Percentiles rank a stretch among this genome's conserved stretches.
phyloP scores from a whole-genome alignment of 805 yeast genomes.

The Starmerella gropengiesseri region DNA sequence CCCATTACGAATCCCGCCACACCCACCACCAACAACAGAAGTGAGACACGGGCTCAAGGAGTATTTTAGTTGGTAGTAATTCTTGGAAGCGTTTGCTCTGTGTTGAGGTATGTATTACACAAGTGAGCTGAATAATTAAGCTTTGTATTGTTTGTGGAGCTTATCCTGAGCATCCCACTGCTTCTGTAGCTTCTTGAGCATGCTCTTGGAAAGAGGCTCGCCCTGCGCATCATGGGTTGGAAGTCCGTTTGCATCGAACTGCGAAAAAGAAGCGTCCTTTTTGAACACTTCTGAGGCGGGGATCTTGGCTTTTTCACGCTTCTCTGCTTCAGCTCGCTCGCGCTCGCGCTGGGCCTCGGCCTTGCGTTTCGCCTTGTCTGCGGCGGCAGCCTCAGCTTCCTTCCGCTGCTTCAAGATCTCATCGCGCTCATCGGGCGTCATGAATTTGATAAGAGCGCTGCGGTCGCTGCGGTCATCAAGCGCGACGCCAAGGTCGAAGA shows the following conservation, averaged over 20 bases:
- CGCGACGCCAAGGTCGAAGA: constrained; percentile 67
- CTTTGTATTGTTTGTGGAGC: constrained; percentile 54
- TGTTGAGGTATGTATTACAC: too few species aligned
- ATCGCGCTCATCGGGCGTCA: constrained; percentile 55
- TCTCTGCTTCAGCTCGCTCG: constrained; percentile 40
- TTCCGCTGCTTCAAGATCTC: constrained; percentile 49
- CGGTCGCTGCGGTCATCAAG: constrained; percentile 78
- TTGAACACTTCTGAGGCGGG: constrained; percentile 63
- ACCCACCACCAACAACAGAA: too few species aligned
- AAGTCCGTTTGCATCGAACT: constrained; percentile 77
- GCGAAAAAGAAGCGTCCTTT: constrained; percentile 38
- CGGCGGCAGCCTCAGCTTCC: constrained; percentile 44
- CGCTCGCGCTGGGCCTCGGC: constrained; percentile 27
- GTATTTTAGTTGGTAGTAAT: too few species aligned
- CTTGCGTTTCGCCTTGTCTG: constrained; percentile 49
- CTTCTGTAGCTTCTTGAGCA: constrained; percentile 70
- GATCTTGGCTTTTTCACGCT: constrained; percentile 60
- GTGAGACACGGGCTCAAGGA: too few species aligned
- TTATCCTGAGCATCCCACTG: constrained; percentile 71
- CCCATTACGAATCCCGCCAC: background rate
- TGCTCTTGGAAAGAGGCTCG: constrained; percentile 66
- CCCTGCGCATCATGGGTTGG: constrained; percentile 72
- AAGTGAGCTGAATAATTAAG: background rate
- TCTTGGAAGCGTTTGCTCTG: too few species aligned
- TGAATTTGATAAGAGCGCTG: constrained; percentile 73